Evolutionary conservation across 164 flowering plant genomes (phyloP).

Genomic region (Warburgia ugandensis): DNA sequence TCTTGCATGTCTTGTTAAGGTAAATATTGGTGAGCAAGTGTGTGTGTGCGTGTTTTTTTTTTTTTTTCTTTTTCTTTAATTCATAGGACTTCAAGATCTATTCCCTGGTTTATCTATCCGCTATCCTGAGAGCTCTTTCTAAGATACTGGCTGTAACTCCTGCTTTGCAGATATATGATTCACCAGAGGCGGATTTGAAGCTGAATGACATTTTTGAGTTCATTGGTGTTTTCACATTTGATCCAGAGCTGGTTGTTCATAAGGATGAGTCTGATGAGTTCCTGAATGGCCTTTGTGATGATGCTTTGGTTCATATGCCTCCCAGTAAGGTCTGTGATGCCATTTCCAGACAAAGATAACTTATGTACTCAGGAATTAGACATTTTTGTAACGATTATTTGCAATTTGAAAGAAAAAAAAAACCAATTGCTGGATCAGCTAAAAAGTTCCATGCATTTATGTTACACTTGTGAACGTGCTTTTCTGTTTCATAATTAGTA

Average conservation of each 20-base stretch:
- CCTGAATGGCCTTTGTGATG: slow-evolving; percentile 37
- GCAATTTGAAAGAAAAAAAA: too few relatives aligned
- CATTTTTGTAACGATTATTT: too few relatives aligned
- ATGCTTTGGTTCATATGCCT: slow-evolving; percentile 35
- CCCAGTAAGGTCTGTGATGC: slow-evolving; percentile 46
- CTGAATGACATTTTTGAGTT: slow-evolving; percentile 91
- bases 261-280: slow-evolving; percentile 34
- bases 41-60: background rate
- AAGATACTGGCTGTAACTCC: background rate
- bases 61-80: background rate
- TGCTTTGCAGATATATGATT: slow-evolving; percentile 67
- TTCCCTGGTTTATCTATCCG: background rate
- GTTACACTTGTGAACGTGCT: too few relatives aligned
- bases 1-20: slow-evolving; percentile 82
- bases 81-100: background rate
- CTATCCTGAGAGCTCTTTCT: background rate
- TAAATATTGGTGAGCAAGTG: too few relatives aligned
- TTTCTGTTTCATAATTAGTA: too few relatives aligned
- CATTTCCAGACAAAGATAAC: background rate
- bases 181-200: slow-evolving; percentile 67
- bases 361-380: too few relatives aligned
- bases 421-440: too few relatives aligned
- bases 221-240: slow-evolving; percentile 73
- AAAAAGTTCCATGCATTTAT: too few relatives aligned
- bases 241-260: slow-evolving; percentile 35